phyloP scores from a whole-genome alignment of 345 rosid species.

The Nephelium lappaceum region DNA sequence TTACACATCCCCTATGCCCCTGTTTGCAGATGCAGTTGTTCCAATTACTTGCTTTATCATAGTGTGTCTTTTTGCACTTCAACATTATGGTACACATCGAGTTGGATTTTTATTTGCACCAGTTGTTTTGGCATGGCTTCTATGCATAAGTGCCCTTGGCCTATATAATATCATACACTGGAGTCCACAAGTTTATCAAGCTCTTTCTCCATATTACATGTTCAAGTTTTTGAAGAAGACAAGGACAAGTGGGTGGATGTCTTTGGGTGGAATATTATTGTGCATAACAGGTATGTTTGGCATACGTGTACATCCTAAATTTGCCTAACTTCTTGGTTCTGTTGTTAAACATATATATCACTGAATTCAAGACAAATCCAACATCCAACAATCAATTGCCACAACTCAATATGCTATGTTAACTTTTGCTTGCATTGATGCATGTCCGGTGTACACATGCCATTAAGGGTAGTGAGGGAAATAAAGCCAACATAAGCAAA shows the following conservation, averaged over 20 bases:
- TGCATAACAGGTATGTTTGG: constrained; percentile 82
- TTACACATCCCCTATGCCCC: constrained; percentile 8
- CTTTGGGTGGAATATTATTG: constrained; percentile 91
- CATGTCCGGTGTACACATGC: background rate
- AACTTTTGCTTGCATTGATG: constrained; percentile 3
- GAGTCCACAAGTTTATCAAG: constrained; percentile 86
- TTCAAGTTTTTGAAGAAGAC: constrained; percentile 97
- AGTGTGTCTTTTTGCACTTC: constrained; percentile 94
- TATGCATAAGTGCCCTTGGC: constrained; percentile 93
- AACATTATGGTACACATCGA: constrained; percentile 95
- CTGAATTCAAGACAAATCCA: background rate
- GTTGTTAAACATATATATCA: background rate
- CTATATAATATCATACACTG: constrained; percentile 82
- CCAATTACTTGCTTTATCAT: constrained; percentile 96
- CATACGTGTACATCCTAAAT: background rate
- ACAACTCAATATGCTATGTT: background rate
- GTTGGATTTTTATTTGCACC: constrained; percentile 95
- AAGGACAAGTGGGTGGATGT: constrained; percentile 95
- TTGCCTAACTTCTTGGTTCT: constrained; percentile 9
- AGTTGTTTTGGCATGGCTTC: constrained; percentile 73
- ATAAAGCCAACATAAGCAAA: background rate
- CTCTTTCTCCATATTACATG: constrained; percentile 97
- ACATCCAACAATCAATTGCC: background rate
- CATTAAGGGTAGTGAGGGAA: background rate
- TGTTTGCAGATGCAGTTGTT: constrained; percentile 83